Evolutionary conservation across 225 moss, liverwort and hornwort genomes (phyloP), one percentile per base, ranked within the genome.

Genomic region (Sphagnum tenellum): DNA sequence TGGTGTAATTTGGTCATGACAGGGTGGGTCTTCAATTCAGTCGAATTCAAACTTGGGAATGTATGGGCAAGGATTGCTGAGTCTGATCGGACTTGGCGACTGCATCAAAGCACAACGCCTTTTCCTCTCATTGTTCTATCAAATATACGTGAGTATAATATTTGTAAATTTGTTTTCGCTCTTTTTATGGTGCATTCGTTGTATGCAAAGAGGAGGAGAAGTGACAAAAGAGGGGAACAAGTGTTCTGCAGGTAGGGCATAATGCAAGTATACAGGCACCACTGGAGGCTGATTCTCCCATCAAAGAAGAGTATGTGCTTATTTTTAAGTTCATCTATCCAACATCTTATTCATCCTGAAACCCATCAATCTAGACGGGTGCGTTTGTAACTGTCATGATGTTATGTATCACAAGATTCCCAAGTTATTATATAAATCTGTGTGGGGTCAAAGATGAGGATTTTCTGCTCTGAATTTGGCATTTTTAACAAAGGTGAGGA

Each of bases 31-130:
- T 7, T 78, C 88, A 65, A 89, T 96, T 49, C 70, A 78, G 69
- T 92, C 95, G 12, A 89, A 89, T 72, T 88, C 88, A 45, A 89
- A 96, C 70, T 72, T 96, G 68, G 95, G 88, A 60, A 69, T 96
- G 76, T 89, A 96, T 83, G 95, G 95, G 47, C 95, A 96, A 86
- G 95, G 95, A 48, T 78, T 92, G 55, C 64, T 96, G 73, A 86
- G 81, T 69, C 89, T 96, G 56, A 84, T 72, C 69, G 92, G 88
- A 61, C 71, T 72, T 13, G 92, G 95, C 62, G 95, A 96, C 72
- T 75, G 70, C 3, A 75, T 96, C 64, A 83, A 84, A 65, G 95
- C 88, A 14, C 92, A 96, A 64, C 76, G 89, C 58, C 84, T 96
- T 29, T 89, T 92, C 64, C 77, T 96, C 68, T 96, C 92, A 2